Evolutionary conservation across 768 basidiomycete genomes (phyloP).

Genomic region (Amanita muscaria): DNA sequence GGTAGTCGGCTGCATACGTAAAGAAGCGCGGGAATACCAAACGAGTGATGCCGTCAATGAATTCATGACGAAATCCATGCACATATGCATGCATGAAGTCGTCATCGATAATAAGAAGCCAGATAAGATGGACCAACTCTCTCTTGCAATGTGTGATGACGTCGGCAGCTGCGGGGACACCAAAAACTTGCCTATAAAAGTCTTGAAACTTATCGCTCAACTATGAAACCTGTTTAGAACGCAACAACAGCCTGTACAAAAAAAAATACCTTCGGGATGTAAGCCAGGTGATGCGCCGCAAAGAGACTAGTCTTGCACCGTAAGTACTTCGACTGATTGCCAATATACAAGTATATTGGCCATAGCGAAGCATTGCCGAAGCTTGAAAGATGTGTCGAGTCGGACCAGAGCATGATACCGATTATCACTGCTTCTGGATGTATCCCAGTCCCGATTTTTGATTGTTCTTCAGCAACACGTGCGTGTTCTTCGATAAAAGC

Average conservation of each 20-base stretch:
- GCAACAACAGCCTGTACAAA: background rate
- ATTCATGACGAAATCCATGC: conserved; percentile 24
- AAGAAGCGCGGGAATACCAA: conserved; percentile 26
- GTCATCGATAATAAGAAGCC: conserved; percentile 23
- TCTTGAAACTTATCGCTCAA: conserved; percentile 22
- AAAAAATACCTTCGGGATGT: conserved; percentile 28
- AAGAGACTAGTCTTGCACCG: conserved; percentile 18
- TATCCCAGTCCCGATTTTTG: no score
- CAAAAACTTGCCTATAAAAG: background rate
- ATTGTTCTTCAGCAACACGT: conserved; percentile 5
- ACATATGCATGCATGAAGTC: conserved; percentile 25
- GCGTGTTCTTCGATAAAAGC: conserved; percentile 16
- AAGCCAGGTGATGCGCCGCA: conserved; percentile 32
- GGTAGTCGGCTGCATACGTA: conserved; percentile 30
- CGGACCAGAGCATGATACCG: conserved; percentile 1
- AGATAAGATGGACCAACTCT: conserved; percentile 26
- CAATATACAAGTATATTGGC: conserved; percentile 33
- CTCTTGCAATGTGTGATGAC: conserved; percentile 19
- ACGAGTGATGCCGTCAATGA: conserved; percentile 21
- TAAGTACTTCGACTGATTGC: conserved; percentile 33
- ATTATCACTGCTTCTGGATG: background rate
- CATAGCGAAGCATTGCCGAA: conserved; percentile 27
- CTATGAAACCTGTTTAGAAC: conserved; percentile 13
- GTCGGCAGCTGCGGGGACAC: background rate
- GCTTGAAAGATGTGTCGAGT: conserved; percentile 15